Evolutionary conservation across 306 rosid genomes (phyloP).

Genomic region (Quercus gilva): DNA sequence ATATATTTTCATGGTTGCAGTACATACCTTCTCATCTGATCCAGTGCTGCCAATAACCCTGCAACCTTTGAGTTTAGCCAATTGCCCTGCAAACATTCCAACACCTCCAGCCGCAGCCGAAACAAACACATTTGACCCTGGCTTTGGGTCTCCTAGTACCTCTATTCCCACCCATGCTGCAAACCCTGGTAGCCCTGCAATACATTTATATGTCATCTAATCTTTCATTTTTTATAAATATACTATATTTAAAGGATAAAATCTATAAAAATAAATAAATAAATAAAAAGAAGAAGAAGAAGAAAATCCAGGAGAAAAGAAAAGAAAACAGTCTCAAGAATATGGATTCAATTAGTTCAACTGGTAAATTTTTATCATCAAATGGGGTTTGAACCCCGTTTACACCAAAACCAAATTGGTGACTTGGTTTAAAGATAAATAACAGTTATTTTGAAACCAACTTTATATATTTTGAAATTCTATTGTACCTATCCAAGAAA

Average conservation of each 20-base stretch:
- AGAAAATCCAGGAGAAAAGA: too few relatives aligned
- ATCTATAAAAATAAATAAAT: not conserved
- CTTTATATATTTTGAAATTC: too few relatives aligned
- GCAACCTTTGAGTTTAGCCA: slow-evolving; percentile 65
- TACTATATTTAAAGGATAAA: not conserved
- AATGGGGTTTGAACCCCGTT: too few relatives aligned
- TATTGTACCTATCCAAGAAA: not conserved
- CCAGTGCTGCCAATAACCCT: slow-evolving; percentile 65
- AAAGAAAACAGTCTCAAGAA: too few relatives aligned
- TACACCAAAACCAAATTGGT: too few relatives aligned
- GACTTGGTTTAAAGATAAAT: too few relatives aligned
- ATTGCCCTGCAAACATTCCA: slow-evolving; percentile 64
- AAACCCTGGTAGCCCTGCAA: slow-evolving; percentile 54
- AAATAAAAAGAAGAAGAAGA: not conserved
- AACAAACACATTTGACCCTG: slow-evolving; percentile 54
- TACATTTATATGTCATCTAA: not conserved
- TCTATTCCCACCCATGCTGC: slow-evolving; percentile 70
- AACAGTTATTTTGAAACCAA: too few relatives aligned
- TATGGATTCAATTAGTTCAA: too few relatives aligned
- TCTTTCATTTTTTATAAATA: not conserved
- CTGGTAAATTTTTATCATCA: too few relatives aligned
- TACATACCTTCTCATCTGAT: slow-evolving; percentile 52
- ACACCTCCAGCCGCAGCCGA: slow-evolving; percentile 68
- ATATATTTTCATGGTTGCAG: not conserved
- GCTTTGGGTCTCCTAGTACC: slow-evolving; percentile 44